Base-by-base conservation (phyloP, 192 early-diverging fungal species). In the Chytriomyces sp. region DNA sequence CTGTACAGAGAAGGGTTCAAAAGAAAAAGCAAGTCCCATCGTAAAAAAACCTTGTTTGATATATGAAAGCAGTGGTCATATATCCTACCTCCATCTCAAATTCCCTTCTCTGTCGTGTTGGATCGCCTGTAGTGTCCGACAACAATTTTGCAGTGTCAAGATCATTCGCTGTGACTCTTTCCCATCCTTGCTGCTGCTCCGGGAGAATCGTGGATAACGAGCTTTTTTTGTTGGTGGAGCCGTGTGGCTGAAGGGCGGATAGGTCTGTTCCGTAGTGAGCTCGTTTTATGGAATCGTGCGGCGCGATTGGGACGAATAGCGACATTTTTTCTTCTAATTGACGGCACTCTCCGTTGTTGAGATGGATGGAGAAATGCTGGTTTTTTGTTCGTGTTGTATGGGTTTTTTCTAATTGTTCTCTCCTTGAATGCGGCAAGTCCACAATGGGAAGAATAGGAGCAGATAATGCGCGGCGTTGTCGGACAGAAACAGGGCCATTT, bases 241-340 rank as follows among this genome's bases (percentile, higher is more conserved):
- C 43, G n/a, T 53, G 68, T 45, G 68, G 68, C 7, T 53, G 68
- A 10, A 53, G 18, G 35, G 18, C 50, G 6, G 68, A 53, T 20
- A 50, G 20, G 9, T 69, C 68, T 7, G 45, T 47, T 8, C 68
- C 68, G 35, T 53, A 69, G 50, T 69, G 68, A 10, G 68, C 49
- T 43, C 45, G 23, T 10, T 16, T n/a, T 13, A 26, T 50, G 23
- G 50, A 10, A 9, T 20, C 26, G 68, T n/a, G 46, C 53, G 49
- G 68, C 20, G 13, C 28, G 68, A 10, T 16, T 10, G 68, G 68
- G 5, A 69, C n/a, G 35, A 44, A 53, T 2, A 45, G 24, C 10
- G 68, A 69, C 68, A 69, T 69, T 46, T 69, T 46, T 9, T 67
- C n/a, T 47, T 67, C 13, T 67, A 45, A 45, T 67, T 67, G 11